Evolutionary conservation across 768 basidiomycete species (phyloP).

Genomic region (Lactarius deliciosus): DNA sequence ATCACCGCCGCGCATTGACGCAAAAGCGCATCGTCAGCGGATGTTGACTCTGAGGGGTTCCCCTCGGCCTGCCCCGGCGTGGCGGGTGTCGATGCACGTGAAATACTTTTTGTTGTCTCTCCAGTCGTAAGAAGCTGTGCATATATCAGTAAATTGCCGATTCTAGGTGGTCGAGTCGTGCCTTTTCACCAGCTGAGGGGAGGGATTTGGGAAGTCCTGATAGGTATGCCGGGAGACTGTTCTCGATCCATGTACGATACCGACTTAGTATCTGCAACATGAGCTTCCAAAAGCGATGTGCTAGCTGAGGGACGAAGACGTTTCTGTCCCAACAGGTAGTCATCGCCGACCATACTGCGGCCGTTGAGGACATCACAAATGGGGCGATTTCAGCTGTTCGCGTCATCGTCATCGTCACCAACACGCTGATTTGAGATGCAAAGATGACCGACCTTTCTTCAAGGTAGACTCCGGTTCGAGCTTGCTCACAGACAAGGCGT

Average conservation of each 20-base stretch:
- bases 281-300: slow-evolving; percentile 86
- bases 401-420: not conserved
- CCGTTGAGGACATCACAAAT: slow-evolving; percentile 63
- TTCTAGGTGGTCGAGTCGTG: slow-evolving; percentile 37
- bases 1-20: slow-evolving; percentile 66
- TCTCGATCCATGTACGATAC: slow-evolving; percentile 44
- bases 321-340: slow-evolving; percentile 84
- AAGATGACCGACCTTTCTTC: slow-evolving; percentile 40
- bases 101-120: slow-evolving; percentile 27
- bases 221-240: slow-evolving; percentile 47
- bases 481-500: slow-evolving; percentile 47
- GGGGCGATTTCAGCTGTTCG: slow-evolving; percentile 33
- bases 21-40: slow-evolving; percentile 63
- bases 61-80: slow-evolving; percentile 43
- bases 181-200: slow-evolving; percentile 36
- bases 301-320: slow-evolving; percentile 79
- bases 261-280: slow-evolving; percentile 71
- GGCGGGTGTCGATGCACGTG: slow-evolving; percentile 55
- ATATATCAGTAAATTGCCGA: not conserved
- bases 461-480: slow-evolving; percentile 42
- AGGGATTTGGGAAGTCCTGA: slow-evolving; percentile 35
- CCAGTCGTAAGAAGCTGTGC: slow-evolving; percentile 9
- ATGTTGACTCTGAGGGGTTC: slow-evolving; percentile 52
- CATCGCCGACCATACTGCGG: slow-evolving; percentile 70
- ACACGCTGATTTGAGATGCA: not conserved